Base-by-base conservation (phyloP, 1,284 basidiomycete genomes). In the Afroboletus lepidellus region DNA sequence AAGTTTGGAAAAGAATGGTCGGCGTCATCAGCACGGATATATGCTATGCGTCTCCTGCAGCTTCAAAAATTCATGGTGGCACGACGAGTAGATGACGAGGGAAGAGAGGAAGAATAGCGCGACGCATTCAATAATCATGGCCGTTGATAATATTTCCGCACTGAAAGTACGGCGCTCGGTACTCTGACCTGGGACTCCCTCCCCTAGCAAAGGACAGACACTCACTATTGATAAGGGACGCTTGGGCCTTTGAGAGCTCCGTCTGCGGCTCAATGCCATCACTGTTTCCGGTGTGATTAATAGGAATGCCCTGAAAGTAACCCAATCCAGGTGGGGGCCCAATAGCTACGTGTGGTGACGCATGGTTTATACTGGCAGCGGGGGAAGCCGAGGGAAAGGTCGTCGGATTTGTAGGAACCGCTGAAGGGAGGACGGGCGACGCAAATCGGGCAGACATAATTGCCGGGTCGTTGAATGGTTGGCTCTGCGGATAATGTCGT, bases 131-230 rank as follows among this genome's bases (percentile, higher is more conserved):
- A 64, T 45, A 55, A 65, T 86, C 75, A 86, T 74, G 78, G 78
- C 67, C 77, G 82, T 77, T 81, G 75, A 73, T 80, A 79, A 72
- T 79, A 73, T 79, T 85, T 84, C 83, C 84, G 84, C 83, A 85
- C 84, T 87, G 83, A 83, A 87, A 86, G 85, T 75, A 87, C 81
- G 84, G 84, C 72, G 60, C 84, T 87, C 77, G 85, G 84, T 87
- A 87, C 81, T 78, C 77, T 81, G 79, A 76, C 81, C 83, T 73
- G 72, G 74, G 76, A 73, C 73, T 81, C 84, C 84, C 83, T 84
- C 87, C 84, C 84, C 81, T 79, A 68, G 69, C 62, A 69, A 72
- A 68, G 60, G 67, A 74, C 73, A 74, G 62, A 63, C 59, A 84
- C 87, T 90, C 83, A 90, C 87, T 82, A 74, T 85, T 77, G 53